phyloP scores from a whole-genome alignment of 768 basidiomycete species.

The Russula sp. region DNA sequence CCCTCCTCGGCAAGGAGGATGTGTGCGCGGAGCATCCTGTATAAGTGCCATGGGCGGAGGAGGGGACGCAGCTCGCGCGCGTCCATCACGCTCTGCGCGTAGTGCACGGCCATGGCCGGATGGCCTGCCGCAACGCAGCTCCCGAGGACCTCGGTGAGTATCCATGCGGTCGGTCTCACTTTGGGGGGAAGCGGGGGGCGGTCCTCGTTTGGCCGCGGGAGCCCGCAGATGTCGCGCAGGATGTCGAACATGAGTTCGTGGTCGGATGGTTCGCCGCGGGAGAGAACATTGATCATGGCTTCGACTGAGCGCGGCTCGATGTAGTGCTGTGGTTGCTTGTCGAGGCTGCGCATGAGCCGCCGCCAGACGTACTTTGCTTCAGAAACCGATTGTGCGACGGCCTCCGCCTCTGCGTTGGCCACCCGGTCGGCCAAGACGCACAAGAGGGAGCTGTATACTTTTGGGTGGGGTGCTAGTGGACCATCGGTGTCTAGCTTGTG shows the following conservation, averaged over 20 bases:
- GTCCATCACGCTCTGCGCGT: slow-evolving; percentile 53
- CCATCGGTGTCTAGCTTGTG: slow-evolving; percentile 59
- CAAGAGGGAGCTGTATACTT: slow-evolving; percentile 62
- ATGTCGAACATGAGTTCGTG: slow-evolving; percentile 62
- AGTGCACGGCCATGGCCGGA: slow-evolving; percentile 43
- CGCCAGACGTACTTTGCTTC: slow-evolving; percentile 70
- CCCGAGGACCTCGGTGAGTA: slow-evolving; percentile 47
- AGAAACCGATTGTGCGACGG: slow-evolving; percentile 26
- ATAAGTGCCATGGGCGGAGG: neutral
- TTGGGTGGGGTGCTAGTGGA: slow-evolving; percentile 49
- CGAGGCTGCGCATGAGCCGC: slow-evolving; percentile 48
- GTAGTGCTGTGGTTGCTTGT: slow-evolving; percentile 37
- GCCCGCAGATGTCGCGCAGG: slow-evolving; percentile 53
- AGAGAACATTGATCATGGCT: slow-evolving; percentile 47
- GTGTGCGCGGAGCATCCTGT: neutral
- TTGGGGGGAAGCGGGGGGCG: slow-evolving; percentile 24
- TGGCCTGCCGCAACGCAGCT: slow-evolving; percentile 47
- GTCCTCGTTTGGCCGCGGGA: slow-evolving; percentile 40
- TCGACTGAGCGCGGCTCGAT: slow-evolving; percentile 50
- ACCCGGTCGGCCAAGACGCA: slow-evolving; percentile 35
- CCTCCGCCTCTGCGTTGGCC: slow-evolving; percentile 9
- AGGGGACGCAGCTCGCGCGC: slow-evolving; percentile 18
- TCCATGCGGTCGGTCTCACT: slow-evolving; percentile 39
- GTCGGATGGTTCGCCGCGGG: slow-evolving; percentile 49
- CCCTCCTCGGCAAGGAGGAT: neutral